Base-by-base conservation (phyloP, 1,284 basidiomycete species). In the Ustilago xerochloae region DNA sequence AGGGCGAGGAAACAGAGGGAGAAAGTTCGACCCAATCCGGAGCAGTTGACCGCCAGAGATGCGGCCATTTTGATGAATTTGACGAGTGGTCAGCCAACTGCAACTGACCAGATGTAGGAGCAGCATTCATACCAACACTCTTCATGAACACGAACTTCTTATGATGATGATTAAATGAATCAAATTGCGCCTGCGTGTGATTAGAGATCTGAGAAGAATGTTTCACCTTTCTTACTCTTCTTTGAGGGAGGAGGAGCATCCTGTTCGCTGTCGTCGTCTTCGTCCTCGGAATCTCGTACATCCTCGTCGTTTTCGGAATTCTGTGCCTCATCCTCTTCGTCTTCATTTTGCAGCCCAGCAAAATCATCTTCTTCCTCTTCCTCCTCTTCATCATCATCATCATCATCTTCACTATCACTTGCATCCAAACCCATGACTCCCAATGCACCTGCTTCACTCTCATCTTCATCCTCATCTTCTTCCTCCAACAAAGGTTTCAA, bases 1-100 rank as follows among this genome's bases (percentile, higher is more conserved):
- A 90, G 95, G 15, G 93, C 90, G 6, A 92, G 94, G 6, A 93
- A 92, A 0, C 96, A 99, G 86, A 91, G 91, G 64, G 94, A 94
- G 0, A 87, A 92, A 59, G 89, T 92, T 10, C 88, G 93, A 32
- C 92, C 94, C 74, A 93, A 98, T 83, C 92, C 93, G 8, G 92
- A 93, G 84, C 91, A 94, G 81, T 88, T 99, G 13, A 94, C 94
- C 0, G 91, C 84, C 10, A 83, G 85, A 50, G 86, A 86, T 53
- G 85, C 85, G 0, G 77, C 81, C 8, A 85, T 86, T 20, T 60
- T 86, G 24, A 85, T 85, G 80, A 75, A 75, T 35, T 33, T 75
- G 30, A 61, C 67, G 2, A 49, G 53, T 18, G 68, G 61, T 6
- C 55, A 66, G 26, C 59, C 59, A 29, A 60, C 66, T 0, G 39